phyloP scores from a whole-genome alignment of 1,284 basidiomycete species.

The Rhodotorula sp. region DNA sequence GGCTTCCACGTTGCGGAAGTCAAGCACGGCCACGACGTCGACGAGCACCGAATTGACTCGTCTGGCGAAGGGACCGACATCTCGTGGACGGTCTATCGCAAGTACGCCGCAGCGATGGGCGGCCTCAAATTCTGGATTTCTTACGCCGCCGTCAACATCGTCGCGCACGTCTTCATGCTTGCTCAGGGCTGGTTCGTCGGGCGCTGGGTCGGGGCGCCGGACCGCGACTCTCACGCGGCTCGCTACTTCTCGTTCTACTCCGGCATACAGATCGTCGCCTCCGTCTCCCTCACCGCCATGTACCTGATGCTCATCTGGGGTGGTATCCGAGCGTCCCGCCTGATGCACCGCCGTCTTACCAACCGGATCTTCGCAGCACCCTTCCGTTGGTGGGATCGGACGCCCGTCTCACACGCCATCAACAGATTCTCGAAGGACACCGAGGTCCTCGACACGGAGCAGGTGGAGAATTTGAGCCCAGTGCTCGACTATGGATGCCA shows the following conservation, averaged over 20 bases:
- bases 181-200: slow-evolving; percentile 39
- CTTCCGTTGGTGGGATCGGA: slow-evolving; percentile 39
- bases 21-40: slow-evolving; percentile 9
- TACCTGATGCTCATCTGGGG: slow-evolving; percentile 37
- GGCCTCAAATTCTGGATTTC: slow-evolving; percentile 62
- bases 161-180: slow-evolving; percentile 38
- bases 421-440: slow-evolving; percentile 86
- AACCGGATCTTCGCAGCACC: slow-evolving; percentile 77
- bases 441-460: slow-evolving; percentile 80
- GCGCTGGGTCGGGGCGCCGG: slow-evolving; percentile 48
- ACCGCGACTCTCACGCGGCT: slow-evolving; percentile 42
- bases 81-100: slow-evolving; percentile 71
- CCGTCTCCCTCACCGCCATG: slow-evolving; percentile 40
- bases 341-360: slow-evolving; percentile 56
- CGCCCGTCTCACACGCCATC: slow-evolving; percentile 24
- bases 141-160: slow-evolving; percentile 56
- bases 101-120: slow-evolving; percentile 59
- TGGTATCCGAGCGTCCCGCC: slow-evolving; percentile 26
- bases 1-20: slow-evolving; percentile 6
- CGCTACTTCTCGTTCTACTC: slow-evolving; percentile 80
- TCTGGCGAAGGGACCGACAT: slow-evolving; percentile 75
- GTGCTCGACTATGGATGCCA: slow-evolving; percentile 36
- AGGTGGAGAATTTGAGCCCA: slow-evolving; percentile 71
- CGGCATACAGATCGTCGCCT: slow-evolving; percentile 47
- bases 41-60: slow-evolving; percentile 69